A percentile compares a stretch with the other conserved stretches of the same genome.
Evolutionary conservation across 106 monocot species (phyloP).

Genomic region (Agapanthus africanus): DNA sequence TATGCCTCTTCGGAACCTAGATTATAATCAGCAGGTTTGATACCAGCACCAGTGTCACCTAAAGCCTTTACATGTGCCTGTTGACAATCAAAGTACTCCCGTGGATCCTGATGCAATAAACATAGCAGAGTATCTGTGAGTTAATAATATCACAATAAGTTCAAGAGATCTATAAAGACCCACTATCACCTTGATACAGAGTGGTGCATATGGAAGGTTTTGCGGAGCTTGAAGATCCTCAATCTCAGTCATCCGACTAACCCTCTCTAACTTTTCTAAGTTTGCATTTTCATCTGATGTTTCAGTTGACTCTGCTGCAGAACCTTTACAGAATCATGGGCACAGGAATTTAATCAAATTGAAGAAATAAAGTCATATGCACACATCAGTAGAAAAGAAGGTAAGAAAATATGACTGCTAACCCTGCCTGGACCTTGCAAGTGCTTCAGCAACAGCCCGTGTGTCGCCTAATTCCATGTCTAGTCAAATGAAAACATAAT

Average conservation of each 20-base stretch:
- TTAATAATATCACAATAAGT: background rate
- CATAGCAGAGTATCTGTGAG: slow-evolving; percentile 2
- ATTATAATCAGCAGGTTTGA: slow-evolving; percentile 23
- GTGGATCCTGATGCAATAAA: slow-evolving; percentile 65
- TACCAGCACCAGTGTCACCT: slow-evolving; percentile 36
- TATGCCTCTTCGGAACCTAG: slow-evolving; percentile 56
- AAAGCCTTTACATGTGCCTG: slow-evolving; percentile 73
- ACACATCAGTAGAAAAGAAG: background rate
- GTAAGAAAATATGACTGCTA: slow-evolving; percentile 20
- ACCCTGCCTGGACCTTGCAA: slow-evolving; percentile 89
- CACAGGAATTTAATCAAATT: slow-evolving; percentile 8
- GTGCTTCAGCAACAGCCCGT: slow-evolving; percentile 87
- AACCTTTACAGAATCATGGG: background rate
- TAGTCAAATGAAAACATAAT: slow-evolving; percentile 13
- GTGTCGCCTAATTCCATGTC: slow-evolving; percentile 84
- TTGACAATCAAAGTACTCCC: slow-evolving; percentile 94
- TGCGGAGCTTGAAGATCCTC: slow-evolving; percentile 86
- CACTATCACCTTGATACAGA: slow-evolving; percentile 72
- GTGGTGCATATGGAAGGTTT: slow-evolving; percentile 58
- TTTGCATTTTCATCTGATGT: slow-evolving; percentile 46
- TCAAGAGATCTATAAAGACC: background rate
- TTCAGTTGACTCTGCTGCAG: slow-evolving; percentile 40
- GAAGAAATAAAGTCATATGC: background rate
- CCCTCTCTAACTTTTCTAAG: slow-evolving; percentile 50
- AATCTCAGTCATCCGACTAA: slow-evolving; percentile 78